Evolutionary conservation across 139 green algal species (phyloP).

Genomic region (Chlamydomonas sp.): DNA sequence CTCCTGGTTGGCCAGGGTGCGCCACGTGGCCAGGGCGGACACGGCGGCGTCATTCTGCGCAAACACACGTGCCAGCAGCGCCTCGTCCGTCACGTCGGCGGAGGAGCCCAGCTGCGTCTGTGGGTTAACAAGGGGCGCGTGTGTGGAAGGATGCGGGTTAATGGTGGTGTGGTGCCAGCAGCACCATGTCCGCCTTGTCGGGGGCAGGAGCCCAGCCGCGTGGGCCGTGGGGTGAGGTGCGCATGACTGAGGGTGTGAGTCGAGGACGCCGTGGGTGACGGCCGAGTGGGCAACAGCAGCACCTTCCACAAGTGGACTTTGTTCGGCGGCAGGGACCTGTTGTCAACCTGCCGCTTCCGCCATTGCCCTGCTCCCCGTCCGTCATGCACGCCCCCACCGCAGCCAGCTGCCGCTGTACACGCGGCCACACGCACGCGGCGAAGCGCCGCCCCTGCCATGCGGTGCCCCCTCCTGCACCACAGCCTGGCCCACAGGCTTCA

Average conservation of each 20-base stretch:
- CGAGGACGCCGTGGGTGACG: not conserved
- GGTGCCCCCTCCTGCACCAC: not conserved
- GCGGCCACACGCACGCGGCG: not conserved
- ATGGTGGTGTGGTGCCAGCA: too few species aligned
- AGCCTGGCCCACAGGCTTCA: not conserved
- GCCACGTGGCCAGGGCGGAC: slow-evolving; percentile 23
- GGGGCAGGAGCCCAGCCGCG: not conserved
- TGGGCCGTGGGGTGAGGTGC: not conserved
- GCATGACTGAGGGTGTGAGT: not conserved
- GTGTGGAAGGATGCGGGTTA: not conserved
- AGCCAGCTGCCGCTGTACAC: not conserved
- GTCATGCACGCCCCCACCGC: too few species aligned
- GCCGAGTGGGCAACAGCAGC: too few species aligned
- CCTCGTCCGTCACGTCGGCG: slow-evolving; percentile 18
- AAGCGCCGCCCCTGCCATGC: not conserved
- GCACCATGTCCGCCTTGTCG: not conserved
- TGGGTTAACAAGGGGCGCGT: not conserved
- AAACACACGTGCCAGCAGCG: slow-evolving; percentile 20
- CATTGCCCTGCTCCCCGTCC: too few species aligned
- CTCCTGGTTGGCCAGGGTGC: slow-evolving; percentile 27
- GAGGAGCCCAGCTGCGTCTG: slow-evolving; percentile 16
- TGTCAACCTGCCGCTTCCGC: too few species aligned
- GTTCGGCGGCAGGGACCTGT: too few species aligned
- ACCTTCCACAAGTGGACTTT: too few species aligned
- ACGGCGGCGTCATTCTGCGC: slow-evolving; percentile 9